phyloP scores from a whole-genome alignment of 2,329 filamentous ascomycete species.

The Colletotrichum lini region DNA sequence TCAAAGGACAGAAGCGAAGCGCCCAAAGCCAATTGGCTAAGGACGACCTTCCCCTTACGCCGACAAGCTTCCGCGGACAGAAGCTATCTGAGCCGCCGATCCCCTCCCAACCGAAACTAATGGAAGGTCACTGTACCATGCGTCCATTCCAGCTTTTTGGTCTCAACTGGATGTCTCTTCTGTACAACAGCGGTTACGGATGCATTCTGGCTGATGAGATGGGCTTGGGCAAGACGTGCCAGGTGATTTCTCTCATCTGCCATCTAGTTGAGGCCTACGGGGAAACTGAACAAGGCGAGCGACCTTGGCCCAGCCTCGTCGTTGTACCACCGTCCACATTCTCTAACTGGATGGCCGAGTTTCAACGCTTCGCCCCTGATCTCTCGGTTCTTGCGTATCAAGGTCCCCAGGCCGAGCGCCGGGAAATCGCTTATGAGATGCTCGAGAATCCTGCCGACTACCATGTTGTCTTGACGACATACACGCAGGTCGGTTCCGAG shows the following conservation, averaged over 20 bases:
- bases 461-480: slow-evolving; percentile 73
- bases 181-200: slow-evolving; percentile 84
- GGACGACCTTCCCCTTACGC: slow-evolving; percentile 59
- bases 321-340: slow-evolving; percentile 94
- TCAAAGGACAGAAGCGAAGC: slow-evolving; percentile 58
- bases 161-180: slow-evolving; percentile 91
- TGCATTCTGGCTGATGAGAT: slow-evolving; percentile 98
- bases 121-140: slow-evolving; percentile 82
- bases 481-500: slow-evolving; percentile 69
- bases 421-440: slow-evolving; percentile 75
- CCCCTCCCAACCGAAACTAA: slow-evolving; percentile 78
- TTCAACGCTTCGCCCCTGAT: slow-evolving; percentile 85
- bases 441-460: slow-evolving; percentile 77
- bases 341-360: slow-evolving; percentile 96
- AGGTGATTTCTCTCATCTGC: slow-evolving; percentile 92
- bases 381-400: slow-evolving; percentile 80
- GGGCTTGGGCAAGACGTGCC: slow-evolving; percentile 96
- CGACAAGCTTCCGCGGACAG: slow-evolving; percentile 54
- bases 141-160: slow-evolving; percentile 96
- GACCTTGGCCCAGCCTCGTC: slow-evolving; percentile 82
- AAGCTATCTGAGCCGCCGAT: slow-evolving; percentile 61
- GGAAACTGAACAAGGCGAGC: slow-evolving; percentile 47
- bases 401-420: slow-evolving; percentile 77
- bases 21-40: slow-evolving; percentile 47
- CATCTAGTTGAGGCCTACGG: slow-evolving; percentile 80